Conservation (phyloP, 2,329 filamentous ascomycete species). For the Aspergillus neoniger region DNA sequence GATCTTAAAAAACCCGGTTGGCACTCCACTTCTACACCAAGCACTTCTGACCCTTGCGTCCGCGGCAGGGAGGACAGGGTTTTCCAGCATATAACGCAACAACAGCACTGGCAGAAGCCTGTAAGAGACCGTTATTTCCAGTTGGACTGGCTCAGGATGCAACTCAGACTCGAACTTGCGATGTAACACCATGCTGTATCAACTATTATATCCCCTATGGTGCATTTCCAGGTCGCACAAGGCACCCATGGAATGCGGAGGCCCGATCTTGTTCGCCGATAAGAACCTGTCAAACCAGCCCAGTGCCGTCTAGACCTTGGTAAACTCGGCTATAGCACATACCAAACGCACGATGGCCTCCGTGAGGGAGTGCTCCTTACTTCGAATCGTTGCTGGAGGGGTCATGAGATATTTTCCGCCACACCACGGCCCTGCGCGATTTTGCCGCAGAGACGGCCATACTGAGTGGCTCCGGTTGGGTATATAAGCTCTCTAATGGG, state of each 20-base stretch:
- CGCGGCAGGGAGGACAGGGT: too few species aligned
- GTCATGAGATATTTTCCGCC: conserved; percentile 1
- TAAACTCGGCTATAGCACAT: background rate
- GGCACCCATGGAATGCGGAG: background rate
- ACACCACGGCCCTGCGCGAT: background rate
- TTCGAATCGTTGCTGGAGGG: background rate
- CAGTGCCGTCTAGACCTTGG: background rate
- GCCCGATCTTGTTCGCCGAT: background rate
- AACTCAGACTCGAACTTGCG: too few species aligned
- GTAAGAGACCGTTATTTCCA: too few species aligned
- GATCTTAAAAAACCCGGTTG: too few species aligned
- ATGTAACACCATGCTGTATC: background rate
- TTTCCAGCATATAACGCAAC: too few species aligned
- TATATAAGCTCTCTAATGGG: background rate
- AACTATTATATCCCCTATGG: background rate
- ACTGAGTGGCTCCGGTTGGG: background rate
- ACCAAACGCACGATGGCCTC: background rate
- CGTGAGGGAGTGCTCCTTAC: background rate
- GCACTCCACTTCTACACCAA: too few species aligned
- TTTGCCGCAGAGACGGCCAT: background rate
- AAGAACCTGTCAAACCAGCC: background rate
- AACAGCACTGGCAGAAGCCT: too few species aligned
- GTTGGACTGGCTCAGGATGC: too few species aligned
- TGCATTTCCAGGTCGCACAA: background rate
- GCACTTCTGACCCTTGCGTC: too few species aligned